These are phyloP conservation scores for Saksenaea vasiformis DNA, from an alignment of 371 early-diverging fungal species.

Conservation along the genomic window DNA sequence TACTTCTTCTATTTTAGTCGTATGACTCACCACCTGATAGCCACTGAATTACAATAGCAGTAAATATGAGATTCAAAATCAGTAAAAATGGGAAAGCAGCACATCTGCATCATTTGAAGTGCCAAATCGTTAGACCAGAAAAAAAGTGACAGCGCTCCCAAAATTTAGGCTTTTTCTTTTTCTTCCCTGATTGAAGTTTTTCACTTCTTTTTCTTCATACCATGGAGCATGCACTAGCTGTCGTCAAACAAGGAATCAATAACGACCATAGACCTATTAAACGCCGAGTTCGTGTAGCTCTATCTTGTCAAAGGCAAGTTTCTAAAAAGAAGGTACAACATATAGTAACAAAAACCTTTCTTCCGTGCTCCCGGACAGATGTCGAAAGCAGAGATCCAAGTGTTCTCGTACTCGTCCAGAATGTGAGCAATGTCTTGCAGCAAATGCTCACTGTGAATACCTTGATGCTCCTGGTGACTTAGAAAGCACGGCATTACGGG, in stretches of 20 bases:
- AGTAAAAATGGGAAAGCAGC: too few relatives aligned
- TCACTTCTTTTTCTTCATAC: neutral
- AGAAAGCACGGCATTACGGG: conserved; percentile 48
- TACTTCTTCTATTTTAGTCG: too few relatives aligned
- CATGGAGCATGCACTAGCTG: neutral
- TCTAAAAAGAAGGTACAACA: neutral
- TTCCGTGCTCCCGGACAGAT: conserved; percentile 19
- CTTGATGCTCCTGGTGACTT: conserved; percentile 50
- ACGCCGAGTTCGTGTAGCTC: conserved; percentile 44
- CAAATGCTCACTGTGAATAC: conserved; percentile 36
- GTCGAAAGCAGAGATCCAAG: conserved; percentile 48
- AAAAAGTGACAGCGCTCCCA: conserved; percentile 9
- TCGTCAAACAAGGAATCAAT: neutral
- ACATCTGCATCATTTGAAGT: too few relatives aligned
- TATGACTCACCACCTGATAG: too few relatives aligned
- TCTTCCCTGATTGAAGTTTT: too few relatives aligned
- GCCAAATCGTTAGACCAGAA: too few relatives aligned
- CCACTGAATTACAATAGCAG: too few relatives aligned
- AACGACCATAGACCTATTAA: conserved; percentile 23
- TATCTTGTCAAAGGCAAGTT: conserved; percentile 49
- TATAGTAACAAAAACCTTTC: neutral
- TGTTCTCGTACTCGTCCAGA: conserved; percentile 46
- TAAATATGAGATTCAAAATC: too few relatives aligned
- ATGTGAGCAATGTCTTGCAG: conserved; percentile 42
- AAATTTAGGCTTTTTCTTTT: conserved; percentile 5